These are phyloP conservation scores for Tetragonia tetragonoides DNA, from an alignment of 148 eudicot species.

Conservation along the genomic window DNA sequence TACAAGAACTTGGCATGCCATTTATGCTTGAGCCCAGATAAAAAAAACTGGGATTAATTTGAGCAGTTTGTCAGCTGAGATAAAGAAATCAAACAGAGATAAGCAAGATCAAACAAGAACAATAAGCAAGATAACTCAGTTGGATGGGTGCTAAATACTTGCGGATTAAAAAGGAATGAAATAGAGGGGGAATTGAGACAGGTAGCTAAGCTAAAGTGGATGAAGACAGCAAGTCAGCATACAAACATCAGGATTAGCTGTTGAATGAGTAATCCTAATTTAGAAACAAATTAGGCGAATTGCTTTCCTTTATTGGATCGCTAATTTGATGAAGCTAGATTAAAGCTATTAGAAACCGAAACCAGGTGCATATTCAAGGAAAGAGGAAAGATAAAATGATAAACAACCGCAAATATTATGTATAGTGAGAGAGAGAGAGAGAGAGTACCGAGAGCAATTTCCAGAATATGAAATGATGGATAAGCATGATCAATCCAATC, in stretches of 20 bases:
- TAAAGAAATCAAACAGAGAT: background rate
- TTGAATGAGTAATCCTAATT: background rate
- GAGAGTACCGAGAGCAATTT: conserved; percentile 7
- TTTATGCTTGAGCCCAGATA: background rate
- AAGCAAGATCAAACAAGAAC: too few species aligned
- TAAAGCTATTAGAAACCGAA: too few species aligned
- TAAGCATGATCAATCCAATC: too few species aligned
- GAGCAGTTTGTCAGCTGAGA: background rate
- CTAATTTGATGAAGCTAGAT: background rate
- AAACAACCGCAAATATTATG: background rate
- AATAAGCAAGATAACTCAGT: background rate
- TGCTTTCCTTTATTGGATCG: background rate
- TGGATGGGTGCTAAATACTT: background rate
- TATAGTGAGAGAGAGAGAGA: background rate
- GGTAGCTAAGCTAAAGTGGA: background rate
- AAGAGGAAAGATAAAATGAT: background rate
- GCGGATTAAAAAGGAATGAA: background rate
- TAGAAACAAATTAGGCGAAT: background rate
- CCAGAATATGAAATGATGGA: too few species aligned
- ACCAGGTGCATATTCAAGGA: background rate
- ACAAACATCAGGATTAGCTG: background rate
- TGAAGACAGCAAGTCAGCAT: background rate
- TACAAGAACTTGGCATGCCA: conserved; percentile 49
- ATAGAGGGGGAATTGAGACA: background rate
- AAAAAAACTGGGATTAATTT: too few species aligned